Conservation (phyloP, 2,329 filamentous ascomycete genomes). For the Didymella sp. region DNA sequence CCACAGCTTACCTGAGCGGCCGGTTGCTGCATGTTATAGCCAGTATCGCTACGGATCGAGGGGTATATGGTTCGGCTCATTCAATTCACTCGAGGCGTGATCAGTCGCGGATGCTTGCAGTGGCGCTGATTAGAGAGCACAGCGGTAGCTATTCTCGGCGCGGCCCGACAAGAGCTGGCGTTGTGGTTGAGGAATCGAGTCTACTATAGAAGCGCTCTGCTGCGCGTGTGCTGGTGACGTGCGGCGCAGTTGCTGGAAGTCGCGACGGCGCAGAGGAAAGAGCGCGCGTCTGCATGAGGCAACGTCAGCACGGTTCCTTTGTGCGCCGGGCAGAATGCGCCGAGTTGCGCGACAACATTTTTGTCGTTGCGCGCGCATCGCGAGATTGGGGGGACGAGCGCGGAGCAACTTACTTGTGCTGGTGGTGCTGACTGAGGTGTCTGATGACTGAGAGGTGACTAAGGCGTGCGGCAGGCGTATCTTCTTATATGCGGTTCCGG, state of each 20-base stretch:
- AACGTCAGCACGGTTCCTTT: constrained; percentile 8
- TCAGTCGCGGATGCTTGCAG: constrained; percentile 12
- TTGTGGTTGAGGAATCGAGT: constrained; percentile 9
- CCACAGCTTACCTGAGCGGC: constrained; percentile 62
- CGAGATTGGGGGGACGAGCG: constrained; percentile 3
- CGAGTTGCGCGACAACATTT: constrained; percentile 8
- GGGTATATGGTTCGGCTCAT: constrained; percentile 44
- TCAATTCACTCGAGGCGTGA: constrained; percentile 18
- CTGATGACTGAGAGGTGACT: constrained; percentile 13
- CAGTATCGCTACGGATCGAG: constrained; percentile 42
- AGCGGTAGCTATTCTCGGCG: constrained; percentile 11
- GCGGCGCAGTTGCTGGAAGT: constrained; percentile 11
- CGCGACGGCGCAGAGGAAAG: constrained; percentile 8
- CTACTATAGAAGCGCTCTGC: constrained; percentile 1
- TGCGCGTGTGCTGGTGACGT: constrained; percentile 14
- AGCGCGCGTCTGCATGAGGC: constrained; percentile 10
- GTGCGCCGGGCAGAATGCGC: constrained; percentile 8
- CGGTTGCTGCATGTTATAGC: constrained; percentile 48
- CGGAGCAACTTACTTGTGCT: constrained; percentile 30
- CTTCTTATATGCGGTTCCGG: constrained; percentile 5
- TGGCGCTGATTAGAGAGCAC: constrained; percentile 12
- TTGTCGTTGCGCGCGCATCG: constrained; percentile 13
- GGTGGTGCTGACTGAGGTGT: constrained; percentile 7
- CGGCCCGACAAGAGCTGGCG: constrained; percentile 13
- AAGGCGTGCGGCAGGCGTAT: constrained; percentile 7